These are phyloP conservation scores for Eucalyptus curtisii DNA, from an alignment of 345 rosid genomes.

Conservation along the genomic window DNA sequence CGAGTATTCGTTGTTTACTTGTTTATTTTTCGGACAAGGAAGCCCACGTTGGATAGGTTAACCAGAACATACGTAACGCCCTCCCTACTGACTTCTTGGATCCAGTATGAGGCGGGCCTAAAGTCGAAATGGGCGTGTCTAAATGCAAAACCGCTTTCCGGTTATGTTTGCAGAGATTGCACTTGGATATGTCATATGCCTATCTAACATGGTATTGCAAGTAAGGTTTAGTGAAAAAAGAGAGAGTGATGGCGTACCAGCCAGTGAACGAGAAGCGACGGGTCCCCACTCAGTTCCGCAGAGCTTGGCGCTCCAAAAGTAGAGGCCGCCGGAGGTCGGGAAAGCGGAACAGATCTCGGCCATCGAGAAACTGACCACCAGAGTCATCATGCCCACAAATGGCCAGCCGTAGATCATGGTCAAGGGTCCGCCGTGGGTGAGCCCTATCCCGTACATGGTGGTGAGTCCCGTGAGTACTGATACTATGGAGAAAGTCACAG, in stretches of 20 bases:
- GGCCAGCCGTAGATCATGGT: slow-evolving; percentile 55
- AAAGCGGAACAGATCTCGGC: slow-evolving; percentile 57
- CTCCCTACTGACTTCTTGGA: not conserved
- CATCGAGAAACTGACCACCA: slow-evolving; percentile 31
- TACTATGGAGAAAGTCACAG: slow-evolving; percentile 33
- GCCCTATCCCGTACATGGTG: slow-evolving; percentile 25
- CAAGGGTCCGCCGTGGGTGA: slow-evolving; percentile 34
- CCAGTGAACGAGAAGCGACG: slow-evolving; percentile 49
- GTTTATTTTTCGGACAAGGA: not conserved
- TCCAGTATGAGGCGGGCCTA: not conserved
- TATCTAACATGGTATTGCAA: not conserved
- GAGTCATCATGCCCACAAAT: slow-evolving; percentile 20
- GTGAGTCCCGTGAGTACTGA: slow-evolving; percentile 40
- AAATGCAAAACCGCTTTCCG: not conserved
- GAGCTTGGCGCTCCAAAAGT: slow-evolving; percentile 49
- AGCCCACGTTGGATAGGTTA: not conserved
- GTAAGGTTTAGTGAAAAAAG: not conserved
- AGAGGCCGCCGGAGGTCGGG: slow-evolving; percentile 49
- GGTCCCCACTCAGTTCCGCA: slow-evolving; percentile 40
- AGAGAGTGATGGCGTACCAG: slow-evolving; percentile 20
- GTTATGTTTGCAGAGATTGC: not conserved
- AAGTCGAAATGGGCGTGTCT: not conserved
- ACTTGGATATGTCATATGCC: not conserved
- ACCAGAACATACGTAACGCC: not conserved
- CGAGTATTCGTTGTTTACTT: not conserved